Conservation (phyloP, 441 rosid species). For the Populus hybrid region DNA sequence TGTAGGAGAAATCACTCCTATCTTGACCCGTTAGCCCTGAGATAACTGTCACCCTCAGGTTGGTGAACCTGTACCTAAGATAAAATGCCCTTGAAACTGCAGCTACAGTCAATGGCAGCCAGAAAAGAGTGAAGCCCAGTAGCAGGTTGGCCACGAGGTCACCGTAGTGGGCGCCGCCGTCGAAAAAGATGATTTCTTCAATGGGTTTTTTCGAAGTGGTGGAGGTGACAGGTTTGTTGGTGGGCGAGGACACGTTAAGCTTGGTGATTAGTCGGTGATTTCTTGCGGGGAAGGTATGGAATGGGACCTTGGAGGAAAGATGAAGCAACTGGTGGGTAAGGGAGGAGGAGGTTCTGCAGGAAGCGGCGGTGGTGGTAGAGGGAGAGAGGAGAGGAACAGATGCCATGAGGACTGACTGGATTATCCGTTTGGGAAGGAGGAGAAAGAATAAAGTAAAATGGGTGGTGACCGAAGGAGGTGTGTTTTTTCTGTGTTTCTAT, state of each 20-base stretch:
- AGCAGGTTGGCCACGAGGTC: constrained; percentile 77
- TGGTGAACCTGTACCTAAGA: constrained; percentile 86
- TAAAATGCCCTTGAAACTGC: constrained; percentile 75
- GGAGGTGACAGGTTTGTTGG: constrained; percentile 33
- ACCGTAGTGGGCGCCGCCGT: constrained; percentile 94
- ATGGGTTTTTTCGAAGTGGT: constrained; percentile 30
- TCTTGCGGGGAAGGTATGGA: constrained; percentile 22
- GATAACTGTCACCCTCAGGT: constrained; percentile 83
- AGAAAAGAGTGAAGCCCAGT: constrained; percentile 77
- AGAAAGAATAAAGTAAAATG: not conserved
- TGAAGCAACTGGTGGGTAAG: constrained; percentile 24
- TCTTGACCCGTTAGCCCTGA: constrained; percentile 91
- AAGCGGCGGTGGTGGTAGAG: constrained; percentile 20
- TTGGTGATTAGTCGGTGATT: constrained; percentile 34
- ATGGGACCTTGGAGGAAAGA: constrained; percentile 30
- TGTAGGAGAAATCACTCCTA: constrained; percentile 83
- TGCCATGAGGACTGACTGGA: constrained; percentile 42
- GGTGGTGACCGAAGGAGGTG: not conserved
- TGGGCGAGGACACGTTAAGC: constrained; percentile 55
- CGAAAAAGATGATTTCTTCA: constrained; percentile 73
- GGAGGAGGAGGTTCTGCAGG: constrained; percentile 22
- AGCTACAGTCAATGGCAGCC: constrained; percentile 87
- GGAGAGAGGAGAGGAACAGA: constrained; percentile 33
- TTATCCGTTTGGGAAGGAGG: constrained; percentile 20
- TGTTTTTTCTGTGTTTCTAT: not conserved